These are phyloP conservation scores for Spizellomyces sp. DNA, from an alignment of 192 early-diverging fungal genomes.

Conservation along the genomic window DNA sequence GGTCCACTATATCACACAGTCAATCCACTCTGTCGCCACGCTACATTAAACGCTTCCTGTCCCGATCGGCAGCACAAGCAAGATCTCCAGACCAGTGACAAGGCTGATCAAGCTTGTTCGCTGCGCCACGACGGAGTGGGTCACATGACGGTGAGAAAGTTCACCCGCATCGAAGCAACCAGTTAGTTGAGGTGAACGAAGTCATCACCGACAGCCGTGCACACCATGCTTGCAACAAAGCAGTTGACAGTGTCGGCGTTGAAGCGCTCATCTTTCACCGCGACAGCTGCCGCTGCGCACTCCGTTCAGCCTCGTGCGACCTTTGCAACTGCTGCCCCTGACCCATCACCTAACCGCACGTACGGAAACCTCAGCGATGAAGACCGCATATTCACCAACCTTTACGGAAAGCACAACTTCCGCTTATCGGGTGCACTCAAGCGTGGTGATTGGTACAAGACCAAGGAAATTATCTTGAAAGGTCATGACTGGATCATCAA, in stretches of 20 bases:
- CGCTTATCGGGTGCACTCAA: conserved; percentile 85
- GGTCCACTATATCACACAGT: too few relatives aligned
- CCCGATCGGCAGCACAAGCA: too few relatives aligned
- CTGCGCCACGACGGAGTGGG: too few relatives aligned
- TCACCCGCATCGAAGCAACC: too few relatives aligned
- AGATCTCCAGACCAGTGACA: too few relatives aligned
- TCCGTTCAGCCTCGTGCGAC: conserved; percentile 2
- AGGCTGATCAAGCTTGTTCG: too few relatives aligned
- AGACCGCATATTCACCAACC: conserved; percentile 98
- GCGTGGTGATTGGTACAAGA: conserved; percentile 99
- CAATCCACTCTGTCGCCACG: too few relatives aligned
- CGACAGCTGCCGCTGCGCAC: background rate
- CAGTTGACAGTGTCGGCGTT: background rate
- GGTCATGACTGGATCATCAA: conserved; percentile 97
- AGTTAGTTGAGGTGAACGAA: too few relatives aligned
- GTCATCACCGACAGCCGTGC: too few relatives aligned
- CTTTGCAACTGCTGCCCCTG: conserved; percentile 36
- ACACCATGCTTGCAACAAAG: background rate
- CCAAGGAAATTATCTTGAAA: conserved; percentile 95
- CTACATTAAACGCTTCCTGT: too few relatives aligned
- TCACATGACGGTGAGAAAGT: too few relatives aligned
- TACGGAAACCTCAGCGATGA: conserved; percentile 74
- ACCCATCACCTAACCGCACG: conserved; percentile 27
- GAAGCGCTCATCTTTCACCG: background rate
- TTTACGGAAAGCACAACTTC: conserved; percentile 93